These are phyloP conservation scores for Didymella segeticola DNA, from an alignment of 2,329 filamentous ascomycete species.

Conservation along the genomic window DNA sequence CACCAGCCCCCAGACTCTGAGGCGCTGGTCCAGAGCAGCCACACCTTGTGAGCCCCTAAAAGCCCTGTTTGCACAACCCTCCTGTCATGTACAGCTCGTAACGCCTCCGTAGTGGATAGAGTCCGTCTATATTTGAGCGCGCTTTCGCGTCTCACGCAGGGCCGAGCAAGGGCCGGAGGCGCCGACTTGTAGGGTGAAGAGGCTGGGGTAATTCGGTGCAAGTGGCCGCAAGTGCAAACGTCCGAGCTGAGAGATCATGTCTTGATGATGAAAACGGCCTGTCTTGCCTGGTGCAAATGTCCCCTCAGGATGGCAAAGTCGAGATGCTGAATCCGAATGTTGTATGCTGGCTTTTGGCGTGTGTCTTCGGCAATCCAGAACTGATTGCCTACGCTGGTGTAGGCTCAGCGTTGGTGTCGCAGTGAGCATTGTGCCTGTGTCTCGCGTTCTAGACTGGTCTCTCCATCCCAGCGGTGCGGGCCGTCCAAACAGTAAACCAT, in stretches of 20 bases:
- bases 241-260: not conserved
- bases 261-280: not conserved
- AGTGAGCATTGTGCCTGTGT: constrained; percentile 14
- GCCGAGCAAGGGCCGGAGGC: not conserved
- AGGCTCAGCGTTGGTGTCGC: constrained; percentile 7
- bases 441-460: constrained; percentile 14
- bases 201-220: not conserved
- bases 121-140: not conserved
- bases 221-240: not conserved
- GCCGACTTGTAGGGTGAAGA: not conserved
- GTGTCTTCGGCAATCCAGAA: not conserved
- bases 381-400: constrained; percentile 7
- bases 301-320: not conserved
- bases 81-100: not conserved
- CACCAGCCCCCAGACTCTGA: not conserved
- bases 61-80: not conserved
- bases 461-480: constrained; percentile 15
- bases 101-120: not conserved
- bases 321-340: not conserved
- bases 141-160: not conserved
- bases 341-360: not conserved
- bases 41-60: not conserved
- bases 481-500: constrained; percentile 6
- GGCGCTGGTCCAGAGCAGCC: constrained; percentile 10
- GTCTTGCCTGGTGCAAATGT: not conserved